Conservation (phyloP, 2,329 filamentous ascomycete species). For the Aspergillus costaricaensis region DNA sequence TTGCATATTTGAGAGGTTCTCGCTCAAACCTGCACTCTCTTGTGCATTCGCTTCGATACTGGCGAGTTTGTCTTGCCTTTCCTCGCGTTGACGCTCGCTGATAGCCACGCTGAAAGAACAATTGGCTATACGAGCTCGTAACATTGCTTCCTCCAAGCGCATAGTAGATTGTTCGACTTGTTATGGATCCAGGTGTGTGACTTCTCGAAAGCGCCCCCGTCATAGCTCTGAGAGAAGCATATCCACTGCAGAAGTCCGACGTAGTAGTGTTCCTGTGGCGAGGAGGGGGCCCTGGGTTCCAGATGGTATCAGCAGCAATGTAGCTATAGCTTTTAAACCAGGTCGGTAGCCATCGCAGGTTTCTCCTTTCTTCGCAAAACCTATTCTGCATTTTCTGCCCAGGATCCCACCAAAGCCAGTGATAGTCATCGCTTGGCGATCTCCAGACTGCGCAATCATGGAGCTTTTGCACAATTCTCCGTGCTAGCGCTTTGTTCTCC, state of each 20-base stretch:
- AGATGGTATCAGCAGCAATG: slow-evolving; percentile 28
- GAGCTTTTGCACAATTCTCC: slow-evolving; percentile 22
- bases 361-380: slow-evolving; percentile 20
- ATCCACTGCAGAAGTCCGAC: background rate
- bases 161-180: background rate
- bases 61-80: background rate
- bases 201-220: slow-evolving; percentile 11
- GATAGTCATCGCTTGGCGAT: slow-evolving; percentile 38
- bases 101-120: background rate
- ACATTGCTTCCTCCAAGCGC: background rate
- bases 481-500: slow-evolving; percentile 28
- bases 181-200: background rate
- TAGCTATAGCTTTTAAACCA: slow-evolving; percentile 31
- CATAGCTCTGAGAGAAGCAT: background rate
- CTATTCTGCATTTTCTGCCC: slow-evolving; percentile 26
- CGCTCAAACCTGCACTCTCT: background rate
- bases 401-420: slow-evolving; percentile 47
- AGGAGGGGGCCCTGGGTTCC: slow-evolving; percentile 23
- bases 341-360: slow-evolving; percentile 28
- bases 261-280: slow-evolving; percentile 6
- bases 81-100: background rate
- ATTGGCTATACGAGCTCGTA: background rate
- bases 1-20: background rate
- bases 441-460: slow-evolving; percentile 36
- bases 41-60: background rate